phyloP scores from a whole-genome alignment of 1,284 basidiomycete genomes.

The Cryptococcus jaspeensis region DNA sequence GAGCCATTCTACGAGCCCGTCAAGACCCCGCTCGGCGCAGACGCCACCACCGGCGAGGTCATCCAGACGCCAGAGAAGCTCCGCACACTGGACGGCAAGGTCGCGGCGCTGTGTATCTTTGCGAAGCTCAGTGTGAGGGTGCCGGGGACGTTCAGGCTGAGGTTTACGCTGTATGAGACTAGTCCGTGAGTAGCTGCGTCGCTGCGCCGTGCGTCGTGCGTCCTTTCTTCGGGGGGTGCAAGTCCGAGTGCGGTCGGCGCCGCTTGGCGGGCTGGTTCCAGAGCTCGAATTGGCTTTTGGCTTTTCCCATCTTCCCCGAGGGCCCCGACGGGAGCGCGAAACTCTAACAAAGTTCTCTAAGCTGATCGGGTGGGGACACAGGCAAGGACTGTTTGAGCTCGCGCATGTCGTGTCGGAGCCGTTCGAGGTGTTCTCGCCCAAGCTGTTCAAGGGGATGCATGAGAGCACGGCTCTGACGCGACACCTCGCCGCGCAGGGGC shows the following conservation, averaged over 20 bases:
- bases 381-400: slow-evolving; percentile 37
- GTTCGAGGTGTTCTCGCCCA: slow-evolving; percentile 53
- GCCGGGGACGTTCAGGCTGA: slow-evolving; percentile 49
- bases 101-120: slow-evolving; percentile 49
- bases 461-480: slow-evolving; percentile 49
- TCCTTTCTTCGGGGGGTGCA: too few species aligned
- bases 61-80: slow-evolving; percentile 50
- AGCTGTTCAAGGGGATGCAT: slow-evolving; percentile 53
- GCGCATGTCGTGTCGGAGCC: slow-evolving; percentile 42
- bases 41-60: slow-evolving; percentile 50
- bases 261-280: too few species aligned
- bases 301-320: neutral
- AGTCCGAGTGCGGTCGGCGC: too few species aligned
- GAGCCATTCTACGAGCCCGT: slow-evolving; percentile 33
- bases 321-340: too few species aligned
- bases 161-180: slow-evolving; percentile 49
- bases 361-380: slow-evolving; percentile 7
- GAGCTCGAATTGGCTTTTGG: neutral
- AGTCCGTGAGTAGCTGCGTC: slow-evolving; percentile 44
- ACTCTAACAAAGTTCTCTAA: too few species aligned
- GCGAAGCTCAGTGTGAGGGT: slow-evolving; percentile 50
- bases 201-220: too few species aligned
- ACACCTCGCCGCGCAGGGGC: slow-evolving; percentile 51
- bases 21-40: slow-evolving; percentile 46
- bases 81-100: slow-evolving; percentile 39